Percentiles rank a stretch among this genome's conserved stretches.
phyloP scores from a whole-genome alignment of 1,284 basidiomycete genomes.

The Neolentinus lepideus region DNA sequence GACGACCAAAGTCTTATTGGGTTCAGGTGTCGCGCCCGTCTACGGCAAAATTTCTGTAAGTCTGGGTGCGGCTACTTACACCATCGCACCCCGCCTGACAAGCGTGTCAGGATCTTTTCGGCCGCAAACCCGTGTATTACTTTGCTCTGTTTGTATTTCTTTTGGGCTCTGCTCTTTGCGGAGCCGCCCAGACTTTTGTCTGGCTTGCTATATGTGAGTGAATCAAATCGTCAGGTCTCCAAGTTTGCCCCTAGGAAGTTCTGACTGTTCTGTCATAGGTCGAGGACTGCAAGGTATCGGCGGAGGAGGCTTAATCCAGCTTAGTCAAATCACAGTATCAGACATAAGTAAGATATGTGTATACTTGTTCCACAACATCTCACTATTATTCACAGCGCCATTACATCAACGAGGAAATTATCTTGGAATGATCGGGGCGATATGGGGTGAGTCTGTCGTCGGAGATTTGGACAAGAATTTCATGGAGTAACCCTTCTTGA shows the following conservation, averaged over 20 bases:
- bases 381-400: not conserved
- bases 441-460: slow-evolving; percentile 69
- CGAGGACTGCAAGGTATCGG: slow-evolving; percentile 82
- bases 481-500: slow-evolving; percentile 39
- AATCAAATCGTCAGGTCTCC: no score
- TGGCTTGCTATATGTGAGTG: slow-evolving; percentile 44
- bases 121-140: slow-evolving; percentile 73
- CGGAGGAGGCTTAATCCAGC: slow-evolving; percentile 67
- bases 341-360: slow-evolving; percentile 65
- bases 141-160: slow-evolving; percentile 64
- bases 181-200: slow-evolving; percentile 71
- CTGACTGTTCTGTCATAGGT: slow-evolving; percentile 27
- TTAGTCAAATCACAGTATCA: slow-evolving; percentile 65
- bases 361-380: not conserved
- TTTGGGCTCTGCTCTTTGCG: slow-evolving; percentile 70
- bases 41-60: slow-evolving; percentile 67
- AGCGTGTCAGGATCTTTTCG: slow-evolving; percentile 30
- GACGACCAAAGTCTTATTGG: no score
- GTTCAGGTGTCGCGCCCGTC: slow-evolving; percentile 40
- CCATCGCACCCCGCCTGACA: no score
- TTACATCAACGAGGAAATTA: slow-evolving; percentile 62
- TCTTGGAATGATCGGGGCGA: slow-evolving; percentile 65
- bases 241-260: no score
- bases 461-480: no score
- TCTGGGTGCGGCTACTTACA: no score